These are phyloP conservation scores for Castanea sativa DNA, from an alignment of 306 rosid genomes.

Conservation along the genomic window DNA sequence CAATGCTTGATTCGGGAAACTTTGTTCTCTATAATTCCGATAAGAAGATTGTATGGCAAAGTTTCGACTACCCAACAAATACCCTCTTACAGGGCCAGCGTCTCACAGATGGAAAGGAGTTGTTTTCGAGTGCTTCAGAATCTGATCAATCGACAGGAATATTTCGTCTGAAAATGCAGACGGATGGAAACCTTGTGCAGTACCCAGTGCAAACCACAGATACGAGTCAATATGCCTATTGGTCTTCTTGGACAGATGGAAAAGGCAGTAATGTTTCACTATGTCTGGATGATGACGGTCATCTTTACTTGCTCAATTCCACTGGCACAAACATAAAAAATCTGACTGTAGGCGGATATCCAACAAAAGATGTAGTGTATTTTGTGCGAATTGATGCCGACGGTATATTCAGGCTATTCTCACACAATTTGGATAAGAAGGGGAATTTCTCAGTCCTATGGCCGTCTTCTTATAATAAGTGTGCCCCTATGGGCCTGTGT, in stretches of 20 bases:
- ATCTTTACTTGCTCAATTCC: background rate
- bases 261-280: background rate
- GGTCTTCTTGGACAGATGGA: background rate
- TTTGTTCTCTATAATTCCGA: background rate
- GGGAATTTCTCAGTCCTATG: background rate
- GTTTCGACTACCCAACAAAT: background rate
- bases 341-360: background rate
- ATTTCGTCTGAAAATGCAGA: background rate
- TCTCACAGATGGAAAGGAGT: background rate
- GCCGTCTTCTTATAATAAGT: background rate
- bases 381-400: background rate
- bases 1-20: background rate
- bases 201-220: background rate
- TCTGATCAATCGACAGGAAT: background rate
- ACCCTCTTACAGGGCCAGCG: background rate
- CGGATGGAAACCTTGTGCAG: background rate
- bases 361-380: background rate
- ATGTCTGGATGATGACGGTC: background rate
- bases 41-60: background rate
- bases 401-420: background rate
- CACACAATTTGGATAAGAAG: background rate
- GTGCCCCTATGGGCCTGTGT: background rate
- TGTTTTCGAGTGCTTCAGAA: background rate
- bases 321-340: background rate
- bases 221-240: background rate